A percentile compares a stretch with the other conserved stretches of the same genome.
These are phyloP conservation scores for Starmerella roubikii DNA, from an alignment of 805 yeast species.

Conservation along the genomic window DNA sequence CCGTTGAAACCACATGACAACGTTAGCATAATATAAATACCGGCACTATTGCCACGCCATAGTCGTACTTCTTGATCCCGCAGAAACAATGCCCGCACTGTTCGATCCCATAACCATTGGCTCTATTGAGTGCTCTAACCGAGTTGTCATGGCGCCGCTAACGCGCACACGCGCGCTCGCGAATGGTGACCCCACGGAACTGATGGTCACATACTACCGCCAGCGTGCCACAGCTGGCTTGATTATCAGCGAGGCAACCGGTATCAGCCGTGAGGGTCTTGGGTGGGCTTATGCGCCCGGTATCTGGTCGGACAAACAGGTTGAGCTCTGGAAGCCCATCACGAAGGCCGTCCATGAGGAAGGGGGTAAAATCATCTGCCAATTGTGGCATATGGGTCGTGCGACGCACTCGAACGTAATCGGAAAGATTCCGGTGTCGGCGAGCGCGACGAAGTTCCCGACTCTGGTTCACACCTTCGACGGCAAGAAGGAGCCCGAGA, in stretches of 20 bases:
- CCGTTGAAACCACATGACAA: no score
- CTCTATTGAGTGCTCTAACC: constrained; percentile 22
- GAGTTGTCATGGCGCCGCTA: constrained; percentile 38
- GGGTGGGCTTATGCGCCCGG: constrained; percentile 27
- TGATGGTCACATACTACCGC: constrained; percentile 37
- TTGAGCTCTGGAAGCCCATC: constrained; percentile 27
- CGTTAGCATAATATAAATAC: no score
- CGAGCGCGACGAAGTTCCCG: constrained; percentile 8
- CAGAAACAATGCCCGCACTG: constrained; percentile 10
- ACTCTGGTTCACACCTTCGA: constrained; percentile 8
- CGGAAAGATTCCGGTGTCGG: constrained; percentile 9
- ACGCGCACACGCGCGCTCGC: constrained; percentile 32
- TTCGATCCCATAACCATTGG: constrained; percentile 31
- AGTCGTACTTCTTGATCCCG: no score
- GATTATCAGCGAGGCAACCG: constrained; percentile 45
- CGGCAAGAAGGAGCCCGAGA: constrained; percentile 13
- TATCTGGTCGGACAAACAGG: constrained; percentile 23
- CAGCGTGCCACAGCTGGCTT: constrained; percentile 39
- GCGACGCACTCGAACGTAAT: constrained; percentile 14
- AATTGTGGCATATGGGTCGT: constrained; percentile 19
- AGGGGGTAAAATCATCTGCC: constrained; percentile 16
- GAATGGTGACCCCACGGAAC: constrained; percentile 33
- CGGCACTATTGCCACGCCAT: no score
- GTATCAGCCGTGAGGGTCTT: constrained; percentile 33
- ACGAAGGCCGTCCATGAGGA: constrained; percentile 22